phyloP scores from a whole-genome alignment of 176 grass and related monocot species.

The Tillandsia fasciculata region DNA sequence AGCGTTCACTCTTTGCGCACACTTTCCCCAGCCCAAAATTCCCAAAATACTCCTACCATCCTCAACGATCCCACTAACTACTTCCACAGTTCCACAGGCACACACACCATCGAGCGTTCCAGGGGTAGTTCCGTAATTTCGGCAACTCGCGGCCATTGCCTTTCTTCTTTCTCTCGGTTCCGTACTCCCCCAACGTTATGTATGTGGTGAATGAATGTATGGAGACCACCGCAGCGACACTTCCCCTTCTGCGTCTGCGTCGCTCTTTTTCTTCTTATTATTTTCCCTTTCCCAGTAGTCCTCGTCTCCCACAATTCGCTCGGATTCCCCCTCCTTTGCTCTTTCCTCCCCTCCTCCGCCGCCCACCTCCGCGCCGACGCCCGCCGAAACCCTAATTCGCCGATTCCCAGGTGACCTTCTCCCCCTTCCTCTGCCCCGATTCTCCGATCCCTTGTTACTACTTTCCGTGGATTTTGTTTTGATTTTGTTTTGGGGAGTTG shows the following conservation, averaged over 20 bases:
- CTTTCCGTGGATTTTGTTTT: slow-evolving; percentile 10
- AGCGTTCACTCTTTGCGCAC: not conserved
- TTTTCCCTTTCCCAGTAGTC: slow-evolving; percentile 27
- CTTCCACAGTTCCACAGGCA: not conserved
- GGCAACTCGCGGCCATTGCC: not conserved
- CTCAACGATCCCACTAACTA: not conserved
- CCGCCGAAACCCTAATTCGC: slow-evolving; percentile 36
- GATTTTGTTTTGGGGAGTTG: not conserved
- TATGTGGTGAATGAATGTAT: not conserved
- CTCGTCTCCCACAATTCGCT: slow-evolving; percentile 16
- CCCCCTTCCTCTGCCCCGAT: slow-evolving; percentile 21
- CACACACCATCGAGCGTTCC: not conserved
- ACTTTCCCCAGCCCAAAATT: not conserved
- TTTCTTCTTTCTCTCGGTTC: slow-evolving; percentile 16
- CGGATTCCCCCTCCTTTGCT: slow-evolving; percentile 16
- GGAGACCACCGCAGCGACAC: slow-evolving; percentile 21
- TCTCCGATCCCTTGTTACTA: not conserved
- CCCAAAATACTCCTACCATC: slow-evolving; percentile 15
- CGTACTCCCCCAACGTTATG: not conserved
- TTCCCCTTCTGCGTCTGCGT: not conserved
- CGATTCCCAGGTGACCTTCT: not conserved
- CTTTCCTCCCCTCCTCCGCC: not conserved
- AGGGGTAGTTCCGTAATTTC: slow-evolving; percentile 21
- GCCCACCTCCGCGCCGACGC: not conserved
- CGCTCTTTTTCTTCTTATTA: not conserved